phyloP scores from a whole-genome alignment of 2,329 filamentous ascomycete species.

The Trichoderma aggressivum region DNA sequence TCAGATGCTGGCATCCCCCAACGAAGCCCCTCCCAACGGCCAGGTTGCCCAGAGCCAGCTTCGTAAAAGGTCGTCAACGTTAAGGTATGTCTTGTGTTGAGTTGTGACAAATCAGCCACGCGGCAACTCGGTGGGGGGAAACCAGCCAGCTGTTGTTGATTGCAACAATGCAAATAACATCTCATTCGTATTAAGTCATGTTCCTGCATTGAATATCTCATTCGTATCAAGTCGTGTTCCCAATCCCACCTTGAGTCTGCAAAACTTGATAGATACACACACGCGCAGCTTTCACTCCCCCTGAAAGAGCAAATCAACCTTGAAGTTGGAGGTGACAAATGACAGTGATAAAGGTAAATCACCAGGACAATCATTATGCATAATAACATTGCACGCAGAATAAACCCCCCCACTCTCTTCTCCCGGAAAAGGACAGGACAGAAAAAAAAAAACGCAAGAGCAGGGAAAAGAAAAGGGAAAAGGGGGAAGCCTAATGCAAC shows the following conservation, averaged over 20 bases:
- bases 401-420: background rate
- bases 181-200: background rate
- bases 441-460: background rate
- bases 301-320: background rate
- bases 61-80: background rate
- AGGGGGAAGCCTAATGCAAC: background rate
- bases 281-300: background rate
- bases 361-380: background rate
- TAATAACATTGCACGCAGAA: background rate
- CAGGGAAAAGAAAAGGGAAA: background rate
- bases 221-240: background rate
- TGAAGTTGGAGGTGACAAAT: background rate
- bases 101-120: background rate
- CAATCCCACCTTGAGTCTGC: background rate
- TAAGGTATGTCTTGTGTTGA: too few relatives aligned
- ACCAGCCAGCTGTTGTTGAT: background rate
- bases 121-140: background rate
- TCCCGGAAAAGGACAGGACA: background rate
- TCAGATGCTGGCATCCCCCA: background rate
- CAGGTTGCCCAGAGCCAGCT: background rate
- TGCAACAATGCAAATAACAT: background rate
- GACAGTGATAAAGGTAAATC: background rate
- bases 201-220: background rate
- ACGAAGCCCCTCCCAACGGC: background rate
- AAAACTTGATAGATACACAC: background rate